phyloP scores from a whole-genome alignment of 768 basidiomycete genomes.

The Paxillus ammoniavirescens region DNA sequence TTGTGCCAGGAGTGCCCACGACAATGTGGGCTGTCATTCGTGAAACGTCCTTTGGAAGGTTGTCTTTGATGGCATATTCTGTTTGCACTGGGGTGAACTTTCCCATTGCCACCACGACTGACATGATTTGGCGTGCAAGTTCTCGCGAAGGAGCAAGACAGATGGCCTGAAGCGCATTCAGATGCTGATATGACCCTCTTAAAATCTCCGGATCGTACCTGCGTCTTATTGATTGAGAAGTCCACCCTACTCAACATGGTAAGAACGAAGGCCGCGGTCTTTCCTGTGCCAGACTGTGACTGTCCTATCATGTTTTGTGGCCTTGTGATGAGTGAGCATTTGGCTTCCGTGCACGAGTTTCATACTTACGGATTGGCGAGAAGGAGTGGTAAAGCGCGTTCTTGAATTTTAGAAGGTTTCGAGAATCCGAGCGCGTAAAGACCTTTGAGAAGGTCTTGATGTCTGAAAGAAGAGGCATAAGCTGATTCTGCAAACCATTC shows the following conservation, averaged over 20 bases:
- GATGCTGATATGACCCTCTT: not conserved
- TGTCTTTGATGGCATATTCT: slow-evolving; percentile 93
- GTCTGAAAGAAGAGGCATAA: slow-evolving; percentile 41
- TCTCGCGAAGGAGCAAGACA: slow-evolving; percentile 98
- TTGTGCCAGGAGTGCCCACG: slow-evolving; percentile 95
- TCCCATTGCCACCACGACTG: slow-evolving; percentile 91
- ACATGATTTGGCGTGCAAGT: slow-evolving; percentile 96
- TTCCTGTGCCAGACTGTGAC: slow-evolving; percentile 98
- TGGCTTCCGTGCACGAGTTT: not conserved
- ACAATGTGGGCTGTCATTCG: slow-evolving; percentile 85
- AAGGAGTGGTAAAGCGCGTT: slow-evolving; percentile 89
- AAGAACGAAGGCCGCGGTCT: slow-evolving; percentile 96
- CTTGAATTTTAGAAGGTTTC: slow-evolving; percentile 98
- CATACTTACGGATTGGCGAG: slow-evolving; percentile 80
- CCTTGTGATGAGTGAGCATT: slow-evolving; percentile 40
- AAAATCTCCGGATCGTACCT: slow-evolving; percentile 46
- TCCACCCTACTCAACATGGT: slow-evolving; percentile 97
- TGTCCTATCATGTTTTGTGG: slow-evolving; percentile 99
- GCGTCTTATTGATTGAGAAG: slow-evolving; percentile 76
- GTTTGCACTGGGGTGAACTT: slow-evolving; percentile 93
- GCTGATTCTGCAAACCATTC: not conserved
- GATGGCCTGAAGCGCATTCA: slow-evolving; percentile 59
- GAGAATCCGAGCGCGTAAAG: slow-evolving; percentile 94
- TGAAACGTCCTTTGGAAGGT: slow-evolving; percentile 61
- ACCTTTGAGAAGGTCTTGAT: slow-evolving; percentile 87